A percentile compares a stretch with the other conserved stretches of the same genome.
Conservation (phyloP, 192 early-diverging fungal species). For the Entophlyctis luteolus region DNA sequence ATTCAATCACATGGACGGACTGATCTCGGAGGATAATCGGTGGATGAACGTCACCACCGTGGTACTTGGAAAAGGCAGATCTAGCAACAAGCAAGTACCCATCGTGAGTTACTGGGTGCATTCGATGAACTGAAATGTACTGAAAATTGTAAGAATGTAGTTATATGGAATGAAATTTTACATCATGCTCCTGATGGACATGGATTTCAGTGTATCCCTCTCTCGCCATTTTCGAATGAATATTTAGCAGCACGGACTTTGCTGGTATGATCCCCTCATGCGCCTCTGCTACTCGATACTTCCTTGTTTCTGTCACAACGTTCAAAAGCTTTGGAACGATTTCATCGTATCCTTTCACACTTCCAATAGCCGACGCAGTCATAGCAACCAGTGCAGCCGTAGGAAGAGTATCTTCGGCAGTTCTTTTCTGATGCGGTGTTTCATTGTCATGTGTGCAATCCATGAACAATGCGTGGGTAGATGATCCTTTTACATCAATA, state of each 20-base stretch:
- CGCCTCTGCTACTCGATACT: constrained; percentile 64
- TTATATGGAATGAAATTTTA: constrained; percentile 27
- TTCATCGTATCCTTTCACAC: constrained; percentile 97
- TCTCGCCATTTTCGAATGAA: constrained; percentile 80
- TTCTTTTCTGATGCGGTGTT: constrained; percentile 86
- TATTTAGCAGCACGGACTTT: constrained; percentile 62
- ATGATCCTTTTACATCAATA: constrained; percentile 70
- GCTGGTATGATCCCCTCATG: constrained; percentile 55
- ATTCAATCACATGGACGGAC: constrained; percentile 38
- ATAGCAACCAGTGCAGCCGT: constrained; percentile 89
- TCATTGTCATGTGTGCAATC: constrained; percentile 99
- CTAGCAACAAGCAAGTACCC: constrained; percentile 90
- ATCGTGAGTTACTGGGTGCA: constrained; percentile 84
- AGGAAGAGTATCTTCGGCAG: constrained; percentile 84
- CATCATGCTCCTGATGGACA: constrained; percentile 91
- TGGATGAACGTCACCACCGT: constrained; percentile 36
- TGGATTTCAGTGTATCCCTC: constrained; percentile 87
- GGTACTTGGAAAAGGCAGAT: constrained; percentile 66
- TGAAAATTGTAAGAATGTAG: constrained; percentile 32
- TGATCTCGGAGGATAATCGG: constrained; percentile 49
- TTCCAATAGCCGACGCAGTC: constrained; percentile 86
- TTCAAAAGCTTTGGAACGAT: constrained; percentile 83
- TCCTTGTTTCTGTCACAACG: constrained; percentile 80
- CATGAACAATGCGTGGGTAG: constrained; percentile 93
- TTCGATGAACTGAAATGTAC: constrained; percentile 88